Percentiles rank a stretch among this genome's conserved stretches.
Evolutionary conservation across 257 asterid genomes (phyloP).

Genomic region (Scutellaria minor): DNA sequence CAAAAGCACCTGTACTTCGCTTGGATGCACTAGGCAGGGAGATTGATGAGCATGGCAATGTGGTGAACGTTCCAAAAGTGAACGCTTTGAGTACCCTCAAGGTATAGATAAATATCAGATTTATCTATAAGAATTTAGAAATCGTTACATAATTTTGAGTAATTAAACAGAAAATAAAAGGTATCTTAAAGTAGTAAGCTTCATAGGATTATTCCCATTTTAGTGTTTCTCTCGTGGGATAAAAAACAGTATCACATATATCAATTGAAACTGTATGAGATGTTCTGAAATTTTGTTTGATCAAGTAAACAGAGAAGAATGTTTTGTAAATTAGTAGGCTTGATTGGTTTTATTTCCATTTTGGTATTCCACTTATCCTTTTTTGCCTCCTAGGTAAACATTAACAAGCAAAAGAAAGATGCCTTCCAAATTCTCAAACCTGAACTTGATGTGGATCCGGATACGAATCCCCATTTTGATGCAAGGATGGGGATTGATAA

Average conservation of each 20-base stretch:
- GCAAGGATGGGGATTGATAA: conserved; percentile 87
- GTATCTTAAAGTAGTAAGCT: too few species aligned
- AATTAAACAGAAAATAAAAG: too few species aligned
- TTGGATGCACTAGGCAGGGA: conserved; percentile 97
- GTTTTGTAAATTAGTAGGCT: neutral
- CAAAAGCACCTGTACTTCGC: conserved; percentile 91
- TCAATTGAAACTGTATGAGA: too few species aligned
- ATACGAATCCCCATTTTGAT: conserved; percentile 83
- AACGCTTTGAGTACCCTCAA: conserved; percentile 87
- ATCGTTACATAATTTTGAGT: neutral
- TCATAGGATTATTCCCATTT: too few species aligned
- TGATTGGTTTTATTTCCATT: neutral
- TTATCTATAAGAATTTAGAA: neutral
- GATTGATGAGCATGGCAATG: conserved; percentile 90
- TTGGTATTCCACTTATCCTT: neutral
- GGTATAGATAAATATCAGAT: conserved; percentile 47
- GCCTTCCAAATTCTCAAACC: conserved; percentile 97
- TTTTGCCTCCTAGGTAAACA: conserved; percentile 66
- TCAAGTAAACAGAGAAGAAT: too few species aligned
- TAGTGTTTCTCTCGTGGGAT: too few species aligned
- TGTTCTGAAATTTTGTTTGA: too few species aligned
- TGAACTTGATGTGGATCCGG: conserved; percentile 93
- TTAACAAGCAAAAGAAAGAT: conserved; percentile 93
- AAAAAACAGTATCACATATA: too few species aligned
- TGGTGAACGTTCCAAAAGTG: conserved; percentile 76